Evolutionary conservation across 306 rosid species (phyloP), one percentile per base, ranked within the genome.

Genomic region (Acacia crassicarpa): DNA sequence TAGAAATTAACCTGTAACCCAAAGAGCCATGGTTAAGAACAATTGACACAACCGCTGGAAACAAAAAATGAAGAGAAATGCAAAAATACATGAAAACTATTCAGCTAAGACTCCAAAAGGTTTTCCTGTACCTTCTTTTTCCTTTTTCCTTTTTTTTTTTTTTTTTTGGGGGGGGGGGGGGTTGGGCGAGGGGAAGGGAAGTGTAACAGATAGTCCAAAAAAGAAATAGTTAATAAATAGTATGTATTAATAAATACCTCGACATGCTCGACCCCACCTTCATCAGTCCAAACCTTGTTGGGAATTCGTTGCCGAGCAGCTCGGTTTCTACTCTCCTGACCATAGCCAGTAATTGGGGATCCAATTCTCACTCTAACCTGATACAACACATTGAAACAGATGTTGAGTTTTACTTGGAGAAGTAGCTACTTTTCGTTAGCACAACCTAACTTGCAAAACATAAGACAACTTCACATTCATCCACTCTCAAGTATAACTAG

Each of bases 281-380:
- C 99, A 74, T 96, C 99, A 3, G 91, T 91, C 99, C 99, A 92
- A 54, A 87, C 75, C 82, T 93, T 92, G 69, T 89, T 83, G 61
- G 97, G 93, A 76, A 96, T 92, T 56, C 99, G 94, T 88, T 96
- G 99, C 61, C 98, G 98, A 88, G 99, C 98, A 81, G 99, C 99
- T 49, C 99, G 99, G 51, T 96, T 96, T 88, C 95, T 93, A 82
- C 92, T 91, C 87, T 96, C 99, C 84, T 93, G 98, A 77, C 99
- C 99, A 80, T 96, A 96, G 56, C 99, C 99, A 72, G 97, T 96
- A 67, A 96, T 94, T 59, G 99, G 99, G 83, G 84, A 89, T 85
- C 99, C 99, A 70, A 96, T 87, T 88, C 98, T 91, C 84, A 92
- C 91, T 56, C 97, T 88, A 40, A 96, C 91, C 99, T 93, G 89